These are phyloP conservation scores for Solanum sitiens DNA, from an alignment of 257 asterid species.

Conservation along the genomic window DNA sequence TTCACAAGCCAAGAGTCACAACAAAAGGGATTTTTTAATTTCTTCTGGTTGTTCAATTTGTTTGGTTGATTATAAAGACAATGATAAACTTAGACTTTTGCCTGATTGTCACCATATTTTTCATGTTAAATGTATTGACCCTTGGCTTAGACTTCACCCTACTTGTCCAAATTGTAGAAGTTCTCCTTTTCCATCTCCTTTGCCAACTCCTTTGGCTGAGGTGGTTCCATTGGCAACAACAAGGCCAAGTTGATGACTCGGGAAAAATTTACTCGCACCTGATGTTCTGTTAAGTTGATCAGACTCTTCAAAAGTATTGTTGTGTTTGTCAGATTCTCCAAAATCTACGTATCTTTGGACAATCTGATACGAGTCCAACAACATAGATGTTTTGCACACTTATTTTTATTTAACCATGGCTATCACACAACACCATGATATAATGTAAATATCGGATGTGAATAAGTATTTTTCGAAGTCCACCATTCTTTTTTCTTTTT, in stretches of 20 bases:
- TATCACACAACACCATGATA: not conserved
- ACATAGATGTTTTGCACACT: not conserved
- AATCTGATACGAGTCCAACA: no score
- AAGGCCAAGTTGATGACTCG: not conserved
- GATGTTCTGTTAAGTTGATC: not conserved
- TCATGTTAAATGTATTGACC: conserved; percentile 51
- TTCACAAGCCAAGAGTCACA: conserved; percentile 17
- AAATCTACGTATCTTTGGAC: no score
- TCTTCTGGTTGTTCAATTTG: conserved; percentile 46
- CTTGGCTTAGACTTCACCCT: conserved; percentile 41
- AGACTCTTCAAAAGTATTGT: not conserved
- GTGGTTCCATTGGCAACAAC: not conserved
- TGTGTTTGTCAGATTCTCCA: not conserved
- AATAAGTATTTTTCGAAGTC: not conserved
- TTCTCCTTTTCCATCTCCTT: conserved; percentile 19
- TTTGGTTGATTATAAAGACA: conserved; percentile 43
- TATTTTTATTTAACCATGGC: not conserved
- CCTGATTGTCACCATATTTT: conserved; percentile 55
- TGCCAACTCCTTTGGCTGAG: not conserved
- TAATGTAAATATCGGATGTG: not conserved
- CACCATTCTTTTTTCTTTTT: not conserved
- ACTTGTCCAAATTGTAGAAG: conserved; percentile 59
- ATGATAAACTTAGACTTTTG: conserved; percentile 36
- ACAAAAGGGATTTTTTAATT: not conserved
- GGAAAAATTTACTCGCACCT: not conserved